Evolutionary conservation across 331 rosid species (phyloP), one percentile per base, ranked within the genome.

Genomic region (Cydonia oblonga): DNA sequence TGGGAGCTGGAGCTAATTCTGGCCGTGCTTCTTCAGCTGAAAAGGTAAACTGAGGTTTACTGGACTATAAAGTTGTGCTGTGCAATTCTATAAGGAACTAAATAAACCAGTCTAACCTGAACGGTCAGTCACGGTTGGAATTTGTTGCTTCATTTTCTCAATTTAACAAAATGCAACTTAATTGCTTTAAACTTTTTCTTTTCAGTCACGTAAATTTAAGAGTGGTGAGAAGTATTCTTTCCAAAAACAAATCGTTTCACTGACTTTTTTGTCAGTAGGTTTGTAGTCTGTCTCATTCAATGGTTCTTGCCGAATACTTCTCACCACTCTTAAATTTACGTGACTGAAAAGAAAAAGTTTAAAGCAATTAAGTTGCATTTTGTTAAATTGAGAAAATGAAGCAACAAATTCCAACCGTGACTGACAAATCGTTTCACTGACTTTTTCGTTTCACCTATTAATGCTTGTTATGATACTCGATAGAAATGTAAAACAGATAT

Each of bases 21-120:
- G 97, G 98, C 14, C 91, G 98, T 77, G 98, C 98, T 65, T 91
- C 98, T 60, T 30, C 98, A 56, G 98, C 98, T 52, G 98, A 83
- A 81, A 93, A 91, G 97, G 98, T 86, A 76, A 62, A 3, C 35
- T 65, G 22, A 65, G 33, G 12, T 65, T 70, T 53, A 49, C 42
- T 32, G 19, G 54, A 54, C 60, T 75, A 22, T 56, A 33, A 25
- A 1, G 23, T 23, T 15, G 14, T 9, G 28, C 24, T 6, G 33
- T 19, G n/a, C 54, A 33, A 22, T 42, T 38, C 42, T 38, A 38
- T 9, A 9, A 0, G 13, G 42, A 38, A 38, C 42, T 38, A 3
- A 38, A 38, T 38, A 38, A 9, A 38, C 42, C 42, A 3, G 13
- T 38, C 42, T 38, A 9, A 38, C 42, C 42, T 38, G 42, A 38